phyloP scores from a whole-genome alignment of 768 basidiomycete species.

The Suillus subaureus region DNA sequence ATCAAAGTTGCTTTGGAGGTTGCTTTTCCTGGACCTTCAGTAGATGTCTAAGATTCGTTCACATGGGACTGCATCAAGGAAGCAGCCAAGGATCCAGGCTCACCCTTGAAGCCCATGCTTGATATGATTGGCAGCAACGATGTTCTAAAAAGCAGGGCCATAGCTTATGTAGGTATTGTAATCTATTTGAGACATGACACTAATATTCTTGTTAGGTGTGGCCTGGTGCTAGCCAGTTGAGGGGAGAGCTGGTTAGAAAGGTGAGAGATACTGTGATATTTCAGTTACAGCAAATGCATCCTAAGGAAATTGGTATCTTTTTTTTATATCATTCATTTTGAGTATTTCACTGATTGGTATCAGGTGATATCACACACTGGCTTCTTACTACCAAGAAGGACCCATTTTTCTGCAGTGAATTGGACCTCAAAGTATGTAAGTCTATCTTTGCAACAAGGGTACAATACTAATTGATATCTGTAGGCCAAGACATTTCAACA shows the following conservation, averaged over 20 bases:
- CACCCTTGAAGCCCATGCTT: not conserved
- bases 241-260: not conserved
- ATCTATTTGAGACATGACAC: not conserved
- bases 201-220: not conserved
- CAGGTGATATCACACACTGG: too few relatives aligned
- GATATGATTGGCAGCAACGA: not conserved
- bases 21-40: not conserved
- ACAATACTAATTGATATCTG: too few relatives aligned
- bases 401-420: too few relatives aligned
- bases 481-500: too few relatives aligned
- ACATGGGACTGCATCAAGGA: not conserved
- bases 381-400: too few relatives aligned
- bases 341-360: too few relatives aligned
- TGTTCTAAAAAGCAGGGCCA: not conserved
- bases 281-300: not conserved
- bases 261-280: not conserved
- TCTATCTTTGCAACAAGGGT: too few relatives aligned
- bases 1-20: not conserved
- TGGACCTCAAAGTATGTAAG: too few relatives aligned
- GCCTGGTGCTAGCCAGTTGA: not conserved
- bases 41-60: not conserved
- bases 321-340: too few relatives aligned
- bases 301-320: not conserved
- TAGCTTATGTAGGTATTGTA: not conserved
- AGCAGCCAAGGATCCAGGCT: not conserved